These are phyloP conservation scores for Melampsora americana DNA, from an alignment of 1,284 basidiomycete species.

Conservation along the genomic window DNA sequence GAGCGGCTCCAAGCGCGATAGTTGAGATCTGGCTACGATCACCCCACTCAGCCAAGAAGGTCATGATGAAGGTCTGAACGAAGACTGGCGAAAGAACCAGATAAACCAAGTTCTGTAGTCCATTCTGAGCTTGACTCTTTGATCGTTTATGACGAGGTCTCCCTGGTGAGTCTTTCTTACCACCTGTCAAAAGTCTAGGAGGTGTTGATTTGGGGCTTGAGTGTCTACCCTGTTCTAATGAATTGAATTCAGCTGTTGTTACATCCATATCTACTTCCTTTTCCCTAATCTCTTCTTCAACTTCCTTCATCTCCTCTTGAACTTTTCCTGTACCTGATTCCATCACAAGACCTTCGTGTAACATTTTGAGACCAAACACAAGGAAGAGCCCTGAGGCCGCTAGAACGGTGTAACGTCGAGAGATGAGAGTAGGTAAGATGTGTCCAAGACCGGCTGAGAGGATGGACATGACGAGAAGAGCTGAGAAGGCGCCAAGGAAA, in stretches of 20 bases:
- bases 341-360: slow-evolving; percentile 35
- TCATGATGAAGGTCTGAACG: slow-evolving; percentile 89
- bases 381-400: slow-evolving; percentile 33
- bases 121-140: slow-evolving; percentile 50
- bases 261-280: slow-evolving; percentile 57
- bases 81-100: slow-evolving; percentile 86
- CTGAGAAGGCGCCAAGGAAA: slow-evolving; percentile 82
- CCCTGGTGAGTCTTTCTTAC: neutral
- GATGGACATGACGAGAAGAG: slow-evolving; percentile 85
- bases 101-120: slow-evolving; percentile 74
- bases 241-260: slow-evolving; percentile 40
- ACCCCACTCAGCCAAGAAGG: slow-evolving; percentile 97
- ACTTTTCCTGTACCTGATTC: slow-evolving; percentile 54
- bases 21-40: slow-evolving; percentile 96
- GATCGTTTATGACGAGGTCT: slow-evolving; percentile 19
- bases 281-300: slow-evolving; percentile 52
- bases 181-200: slow-evolving; percentile 9
- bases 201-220: neutral
- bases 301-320: slow-evolving; percentile 54
- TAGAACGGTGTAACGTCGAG: slow-evolving; percentile 59
- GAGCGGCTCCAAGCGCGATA: slow-evolving; percentile 89
- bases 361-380: slow-evolving; percentile 41
- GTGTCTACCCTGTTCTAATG: neutral
- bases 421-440: slow-evolving; percentile 75
- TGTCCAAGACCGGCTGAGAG: slow-evolving; percentile 83